Evolutionary conservation across 2,329 filamentous ascomycete species (phyloP).

Genomic region (Neoascochyta sp.): DNA sequence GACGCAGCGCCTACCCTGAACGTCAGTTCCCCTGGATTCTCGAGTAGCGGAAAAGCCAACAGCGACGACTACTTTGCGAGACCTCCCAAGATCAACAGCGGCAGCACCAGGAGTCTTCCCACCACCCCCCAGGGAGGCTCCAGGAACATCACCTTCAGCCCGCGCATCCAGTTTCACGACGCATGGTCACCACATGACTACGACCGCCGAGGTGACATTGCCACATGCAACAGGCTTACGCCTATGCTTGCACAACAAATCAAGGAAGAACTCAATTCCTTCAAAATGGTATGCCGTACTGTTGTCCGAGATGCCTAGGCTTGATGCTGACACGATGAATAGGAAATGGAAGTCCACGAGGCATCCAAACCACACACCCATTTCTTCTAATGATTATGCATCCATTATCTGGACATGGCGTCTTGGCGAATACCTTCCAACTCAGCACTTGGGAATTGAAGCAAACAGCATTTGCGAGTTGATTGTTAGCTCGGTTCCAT

Average conservation of each 20-base stretch:
- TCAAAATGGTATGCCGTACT: constrained; percentile 81
- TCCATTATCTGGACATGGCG: constrained; percentile 41
- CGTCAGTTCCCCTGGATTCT: no score
- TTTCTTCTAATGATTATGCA: constrained; percentile 77
- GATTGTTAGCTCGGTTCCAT: constrained; percentile 36
- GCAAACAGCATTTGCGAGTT: constrained; percentile 42
- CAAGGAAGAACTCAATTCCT: constrained; percentile 98
- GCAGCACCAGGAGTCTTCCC: constrained; percentile 76
- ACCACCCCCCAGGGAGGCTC: constrained; percentile 68
- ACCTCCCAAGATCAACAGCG: constrained; percentile 63
- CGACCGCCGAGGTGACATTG: constrained; percentile 90
- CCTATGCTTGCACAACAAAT: constrained; percentile 98
- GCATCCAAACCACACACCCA: constrained; percentile 99
- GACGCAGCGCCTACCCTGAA: constrained; percentile 68
- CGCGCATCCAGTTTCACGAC: constrained; percentile 89
- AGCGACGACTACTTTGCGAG: constrained; percentile 89
- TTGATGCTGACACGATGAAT: constrained; percentile 39
- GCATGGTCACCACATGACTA: constrained; percentile 96
- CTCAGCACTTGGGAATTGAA: constrained; percentile 35
- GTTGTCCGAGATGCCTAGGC: no score
- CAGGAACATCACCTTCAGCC: constrained; percentile 72
- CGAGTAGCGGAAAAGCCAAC: constrained; percentile 38
- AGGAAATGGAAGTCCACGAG: constrained; percentile 99
- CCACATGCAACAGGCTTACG: constrained; percentile 95
- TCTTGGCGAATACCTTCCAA: constrained; percentile 40